A percentile compares a stretch with the other conserved stretches of the same genome.
These are phyloP conservation scores for Fusarium pilosicola DNA, from an alignment of 2,329 filamentous ascomycete genomes.

Conservation along the genomic window DNA sequence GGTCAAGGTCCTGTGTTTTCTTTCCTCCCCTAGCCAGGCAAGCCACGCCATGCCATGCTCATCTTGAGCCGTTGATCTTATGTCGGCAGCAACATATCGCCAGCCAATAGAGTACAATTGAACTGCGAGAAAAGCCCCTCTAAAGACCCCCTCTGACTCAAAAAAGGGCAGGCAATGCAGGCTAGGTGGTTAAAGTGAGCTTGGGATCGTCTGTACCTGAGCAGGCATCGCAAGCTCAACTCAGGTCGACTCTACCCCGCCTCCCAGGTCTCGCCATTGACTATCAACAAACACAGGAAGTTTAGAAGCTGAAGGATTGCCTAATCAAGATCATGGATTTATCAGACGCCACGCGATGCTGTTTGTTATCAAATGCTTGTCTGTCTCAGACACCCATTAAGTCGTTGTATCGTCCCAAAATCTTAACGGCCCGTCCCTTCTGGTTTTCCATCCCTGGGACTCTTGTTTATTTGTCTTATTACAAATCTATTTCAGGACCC, in stretches of 20 bases:
- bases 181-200: background rate
- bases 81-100: background rate
- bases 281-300: constrained; percentile 8
- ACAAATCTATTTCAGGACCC: constrained; percentile 71
- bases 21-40: background rate
- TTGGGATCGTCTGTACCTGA: background rate
- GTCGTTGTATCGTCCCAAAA: constrained; percentile 15
- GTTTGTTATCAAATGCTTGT: constrained; percentile 26
- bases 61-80: background rate
- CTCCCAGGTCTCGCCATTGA: background rate
- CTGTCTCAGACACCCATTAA: constrained; percentile 16
- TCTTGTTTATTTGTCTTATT: constrained; percentile 2
- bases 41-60: background rate
- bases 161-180: background rate
- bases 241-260: background rate
- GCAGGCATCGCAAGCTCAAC: constrained; percentile 15
- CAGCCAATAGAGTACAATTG: background rate
- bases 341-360: constrained; percentile 31
- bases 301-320: constrained; percentile 15
- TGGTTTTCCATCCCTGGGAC: constrained; percentile 8
- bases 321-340: constrained; percentile 28
- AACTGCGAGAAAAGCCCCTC: background rate
- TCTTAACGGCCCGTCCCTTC: constrained; percentile 6
- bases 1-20: no score
- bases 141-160: background rate